Evolutionary conservation across 208 protist genomes (phyloP), one percentile per base, ranked within the genome.

Genomic region (Leptomonas pyrrhocoris): DNA sequence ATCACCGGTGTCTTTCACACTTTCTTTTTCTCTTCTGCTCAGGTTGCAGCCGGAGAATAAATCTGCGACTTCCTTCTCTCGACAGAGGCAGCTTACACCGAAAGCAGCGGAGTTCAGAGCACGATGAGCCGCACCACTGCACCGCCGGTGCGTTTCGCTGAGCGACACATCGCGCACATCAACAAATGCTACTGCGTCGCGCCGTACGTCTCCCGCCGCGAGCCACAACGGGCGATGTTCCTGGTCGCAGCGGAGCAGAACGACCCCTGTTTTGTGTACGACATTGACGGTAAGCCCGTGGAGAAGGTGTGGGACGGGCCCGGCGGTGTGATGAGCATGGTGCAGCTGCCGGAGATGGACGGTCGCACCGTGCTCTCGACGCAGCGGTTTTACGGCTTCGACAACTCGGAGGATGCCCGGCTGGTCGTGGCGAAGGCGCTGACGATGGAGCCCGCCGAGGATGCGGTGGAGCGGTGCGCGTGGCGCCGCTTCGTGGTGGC

Each of bases 141-240:
- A 2, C 4, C n/a, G 2, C 62, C 49, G 5, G 1, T 49, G 46
- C 46, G 36, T 36, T 42, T 60, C 19, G 36, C 28, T 7, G 55
- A 60, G 36, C 55, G 55, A 8, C 36, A 36, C 16, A 60, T 60
- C 55, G 36, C 55, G 2, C 40, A 40, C 21, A n/a, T 59, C 49
- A 60, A 60, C 55, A 60, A 60, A 28, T 60, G 55, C n/a, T 60
- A 60, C 55, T 60, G 55, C n/a, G 55, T 46, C 3, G 36, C 55
- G 11, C 36, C 55, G 11, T 60, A 46, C 55, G 21, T 60, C 2
- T 60, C 55, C 6, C 19, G 2, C 2, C 8, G 28, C 7, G 34
- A 60, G n/a, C 34, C 55, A 7, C 30, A 46, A 4, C 34, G 36
- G 2, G 9, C 55, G 2, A 27, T 60, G 30, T 60, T 60, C 28